A percentile compares a stretch with the other conserved stretches of the same genome.
Evolutionary conservation across 2,329 filamentous ascomycete species (phyloP).

Genomic region (Atkinsonella texensis): DNA sequence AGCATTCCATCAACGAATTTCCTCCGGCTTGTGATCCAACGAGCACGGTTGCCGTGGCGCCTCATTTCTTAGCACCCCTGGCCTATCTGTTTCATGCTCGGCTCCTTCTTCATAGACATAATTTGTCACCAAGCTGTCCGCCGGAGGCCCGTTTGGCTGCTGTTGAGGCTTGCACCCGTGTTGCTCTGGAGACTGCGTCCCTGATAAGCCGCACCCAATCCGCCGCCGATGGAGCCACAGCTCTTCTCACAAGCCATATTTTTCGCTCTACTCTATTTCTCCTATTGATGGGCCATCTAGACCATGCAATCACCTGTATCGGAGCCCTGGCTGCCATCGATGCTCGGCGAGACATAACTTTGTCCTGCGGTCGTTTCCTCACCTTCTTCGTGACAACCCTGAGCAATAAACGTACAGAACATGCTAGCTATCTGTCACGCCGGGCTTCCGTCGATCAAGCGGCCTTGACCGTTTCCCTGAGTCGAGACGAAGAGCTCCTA

Average conservation of each 20-base stretch:
- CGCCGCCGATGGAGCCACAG: conserved; percentile 56
- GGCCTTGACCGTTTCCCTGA: conserved; percentile 20
- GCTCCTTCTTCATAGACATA: conserved; percentile 80
- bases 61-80: conserved; percentile 61
- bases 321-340: conserved; percentile 60
- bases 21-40: conserved; percentile 61
- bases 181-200: conserved; percentile 66
- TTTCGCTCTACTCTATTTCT: conserved; percentile 80
- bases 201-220: conserved; percentile 57
- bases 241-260: conserved; percentile 68
- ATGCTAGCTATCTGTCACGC: conserved; percentile 25
- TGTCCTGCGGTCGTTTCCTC: conserved; percentile 69
- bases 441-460: conserved; percentile 20
- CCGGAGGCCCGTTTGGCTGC: conserved; percentile 55
- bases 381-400: conserved; percentile 67
- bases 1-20: conserved; percentile 60
- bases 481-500: conserved; percentile 72
- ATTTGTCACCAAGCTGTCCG: conserved; percentile 62
- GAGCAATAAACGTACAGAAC: conserved; percentile 39
- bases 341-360: conserved; percentile 57
- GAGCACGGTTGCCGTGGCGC: conserved; percentile 56
- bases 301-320: conserved; percentile 60
- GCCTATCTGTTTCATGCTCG: conserved; percentile 71
- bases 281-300: conserved; percentile 60
- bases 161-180: conserved; percentile 62